Conservation (phyloP, 768 basidiomycete genomes). For the Coprinopsis cinerea region DNA sequence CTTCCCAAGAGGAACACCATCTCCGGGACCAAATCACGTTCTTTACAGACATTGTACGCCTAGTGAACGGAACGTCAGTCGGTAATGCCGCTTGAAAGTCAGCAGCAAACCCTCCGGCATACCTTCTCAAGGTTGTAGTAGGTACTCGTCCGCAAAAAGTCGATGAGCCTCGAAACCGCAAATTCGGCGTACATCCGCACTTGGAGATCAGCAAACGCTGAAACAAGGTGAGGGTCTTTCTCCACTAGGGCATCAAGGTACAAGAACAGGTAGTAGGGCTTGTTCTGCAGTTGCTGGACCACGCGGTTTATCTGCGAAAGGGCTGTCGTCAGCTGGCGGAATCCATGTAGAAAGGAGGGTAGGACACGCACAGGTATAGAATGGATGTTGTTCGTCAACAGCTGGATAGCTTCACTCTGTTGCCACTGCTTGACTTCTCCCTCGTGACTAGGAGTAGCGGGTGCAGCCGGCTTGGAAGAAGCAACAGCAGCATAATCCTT, state of each 20-base stretch:
- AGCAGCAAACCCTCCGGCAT: conserved; percentile 1
- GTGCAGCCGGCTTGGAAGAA: too few relatives aligned
- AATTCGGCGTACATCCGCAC: conserved; percentile 87
- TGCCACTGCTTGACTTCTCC: conserved; percentile 23
- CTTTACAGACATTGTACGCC: conserved; percentile 85
- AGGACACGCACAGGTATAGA: conserved; percentile 77
- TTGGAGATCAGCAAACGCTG: conserved; percentile 82
- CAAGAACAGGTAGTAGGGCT: conserved; percentile 81
- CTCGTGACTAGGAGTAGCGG: conserved; percentile 19
- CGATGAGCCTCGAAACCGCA: conserved; percentile 71
- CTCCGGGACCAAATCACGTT: conserved; percentile 83
- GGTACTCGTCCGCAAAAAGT: conserved; percentile 86
- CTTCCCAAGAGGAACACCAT: conserved; percentile 97
- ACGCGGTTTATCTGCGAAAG: conserved; percentile 69
- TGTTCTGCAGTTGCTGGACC: conserved; percentile 74
- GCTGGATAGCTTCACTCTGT: conserved; percentile 73
- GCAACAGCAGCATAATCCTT: neutral
- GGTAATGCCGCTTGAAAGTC: neutral
- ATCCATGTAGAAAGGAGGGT: neutral
- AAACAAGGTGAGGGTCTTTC: conserved; percentile 76
- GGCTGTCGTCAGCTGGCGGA: neutral
- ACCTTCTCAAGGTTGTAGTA: conserved; percentile 89
- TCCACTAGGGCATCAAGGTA: conserved; percentile 89
- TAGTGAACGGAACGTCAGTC: conserved; percentile 21
- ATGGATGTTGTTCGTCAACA: conserved; percentile 91